Percentiles rank a stretch among this genome's conserved stretches.
These are phyloP conservation scores for Datura wrightii DNA, from an alignment of 257 asterid species.

Conservation along the genomic window DNA sequence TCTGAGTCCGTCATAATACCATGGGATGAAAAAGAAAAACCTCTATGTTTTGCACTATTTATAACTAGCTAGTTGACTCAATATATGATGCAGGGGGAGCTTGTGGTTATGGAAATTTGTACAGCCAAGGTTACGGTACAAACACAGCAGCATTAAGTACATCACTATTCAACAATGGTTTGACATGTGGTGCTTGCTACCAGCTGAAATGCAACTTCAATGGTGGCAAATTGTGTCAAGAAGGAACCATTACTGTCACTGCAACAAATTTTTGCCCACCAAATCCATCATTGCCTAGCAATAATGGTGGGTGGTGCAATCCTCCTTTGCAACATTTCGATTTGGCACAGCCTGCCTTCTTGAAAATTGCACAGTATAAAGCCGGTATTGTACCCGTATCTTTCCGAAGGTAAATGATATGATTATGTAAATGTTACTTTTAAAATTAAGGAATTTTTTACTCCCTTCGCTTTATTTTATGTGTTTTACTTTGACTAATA, in stretches of 20 bases:
- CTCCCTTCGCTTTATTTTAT: no score
- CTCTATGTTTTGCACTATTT: no score
- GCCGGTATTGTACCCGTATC: constrained; percentile 83
- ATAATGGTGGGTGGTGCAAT: constrained; percentile 96
- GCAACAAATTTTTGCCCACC: constrained; percentile 97
- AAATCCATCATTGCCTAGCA: constrained; percentile 69
- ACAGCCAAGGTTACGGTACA: constrained; percentile 80
- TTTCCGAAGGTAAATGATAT: constrained; percentile 65
- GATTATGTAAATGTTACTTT: no score
- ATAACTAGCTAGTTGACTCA: no score
- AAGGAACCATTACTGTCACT: constrained; percentile 71
- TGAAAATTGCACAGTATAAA: constrained; percentile 74
- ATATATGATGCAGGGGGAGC: constrained; percentile 73
- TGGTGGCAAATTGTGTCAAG: constrained; percentile 57
- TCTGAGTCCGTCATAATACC: no score
- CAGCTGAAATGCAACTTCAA: constrained; percentile 56
- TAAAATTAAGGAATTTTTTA: no score
- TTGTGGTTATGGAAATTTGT: constrained; percentile 89
- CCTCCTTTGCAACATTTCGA: constrained; percentile 91
- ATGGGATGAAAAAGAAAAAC: no score
- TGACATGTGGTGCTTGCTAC: constrained; percentile 85
- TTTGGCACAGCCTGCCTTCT: constrained; percentile 80
- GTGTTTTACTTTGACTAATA: no score
- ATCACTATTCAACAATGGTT: constrained; percentile 80
- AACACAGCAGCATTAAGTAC: constrained; percentile 92